Conservation (phyloP, 2,329 filamentous ascomycete genomes). For the Cladosporium halotolerans region DNA sequence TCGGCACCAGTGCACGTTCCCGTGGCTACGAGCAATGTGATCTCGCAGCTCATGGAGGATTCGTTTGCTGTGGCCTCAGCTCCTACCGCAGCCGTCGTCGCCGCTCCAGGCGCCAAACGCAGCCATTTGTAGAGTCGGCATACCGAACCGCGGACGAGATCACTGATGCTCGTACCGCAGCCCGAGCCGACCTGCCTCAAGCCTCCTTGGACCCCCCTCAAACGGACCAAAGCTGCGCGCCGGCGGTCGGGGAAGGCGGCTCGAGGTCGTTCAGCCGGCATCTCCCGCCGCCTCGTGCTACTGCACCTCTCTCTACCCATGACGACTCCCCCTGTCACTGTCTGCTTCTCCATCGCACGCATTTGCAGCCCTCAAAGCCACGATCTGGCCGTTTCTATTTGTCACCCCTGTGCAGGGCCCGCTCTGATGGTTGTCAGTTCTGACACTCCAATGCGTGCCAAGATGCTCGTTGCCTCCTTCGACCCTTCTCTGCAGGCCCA, state of each 20-base stretch:
- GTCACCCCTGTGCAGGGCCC: background rate
- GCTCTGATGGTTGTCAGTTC: background rate
- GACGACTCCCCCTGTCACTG: conserved; percentile 1
- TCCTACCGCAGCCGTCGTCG: too few relatives aligned
- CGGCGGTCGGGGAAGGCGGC: conserved; percentile 1
- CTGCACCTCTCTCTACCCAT: conserved; percentile 6
- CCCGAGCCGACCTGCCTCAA: too few relatives aligned
- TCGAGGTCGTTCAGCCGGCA: background rate
- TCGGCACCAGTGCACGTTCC: too few relatives aligned
- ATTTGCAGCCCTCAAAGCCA: background rate
- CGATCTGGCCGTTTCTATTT: background rate
- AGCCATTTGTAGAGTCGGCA: too few relatives aligned
- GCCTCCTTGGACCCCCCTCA: too few relatives aligned
- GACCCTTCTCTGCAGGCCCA: conserved; percentile 1
- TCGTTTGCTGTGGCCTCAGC: too few relatives aligned
- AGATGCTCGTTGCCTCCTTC: background rate
- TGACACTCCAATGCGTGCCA: background rate
- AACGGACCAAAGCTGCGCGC: too few relatives aligned
- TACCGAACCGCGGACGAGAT: too few relatives aligned
- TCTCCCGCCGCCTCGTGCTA: conserved; percentile 4
- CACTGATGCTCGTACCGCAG: too few relatives aligned
- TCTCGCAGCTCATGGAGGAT: too few relatives aligned
- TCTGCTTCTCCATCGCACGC: background rate
- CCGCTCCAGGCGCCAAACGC: too few relatives aligned
- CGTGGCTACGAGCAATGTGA: too few relatives aligned